Conservation (phyloP, 495 filamentous ascomycete species). For the Endocarpon pusillum region DNA sequence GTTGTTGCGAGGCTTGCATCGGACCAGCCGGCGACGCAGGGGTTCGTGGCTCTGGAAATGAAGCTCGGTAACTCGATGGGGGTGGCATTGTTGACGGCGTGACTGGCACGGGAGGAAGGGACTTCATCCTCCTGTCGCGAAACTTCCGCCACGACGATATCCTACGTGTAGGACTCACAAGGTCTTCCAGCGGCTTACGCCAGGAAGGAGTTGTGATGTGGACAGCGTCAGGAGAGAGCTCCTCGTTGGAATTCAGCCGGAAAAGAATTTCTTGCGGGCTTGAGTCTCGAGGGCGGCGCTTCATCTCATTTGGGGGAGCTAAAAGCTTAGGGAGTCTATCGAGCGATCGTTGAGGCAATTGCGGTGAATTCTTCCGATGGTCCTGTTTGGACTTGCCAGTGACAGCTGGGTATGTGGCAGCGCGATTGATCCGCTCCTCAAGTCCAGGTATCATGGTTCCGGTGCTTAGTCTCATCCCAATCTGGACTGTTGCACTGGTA, state of each 20-base stretch:
- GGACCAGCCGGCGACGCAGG: too few species aligned
- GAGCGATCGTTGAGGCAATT: not conserved
- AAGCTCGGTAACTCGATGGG: too few species aligned
- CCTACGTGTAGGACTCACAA: not conserved
- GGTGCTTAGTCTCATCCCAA: conserved; percentile 18
- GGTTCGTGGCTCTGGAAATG: too few species aligned
- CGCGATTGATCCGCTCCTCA: not conserved
- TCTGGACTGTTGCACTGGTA: conserved; percentile 22
- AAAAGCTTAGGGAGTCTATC: not conserved
- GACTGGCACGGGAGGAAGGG: not conserved
- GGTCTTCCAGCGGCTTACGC: not conserved
- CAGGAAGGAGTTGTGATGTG: not conserved
- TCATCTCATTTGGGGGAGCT: not conserved
- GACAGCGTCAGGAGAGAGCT: not conserved
- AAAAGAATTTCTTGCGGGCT: too few species aligned
- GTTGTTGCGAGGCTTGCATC: too few species aligned
- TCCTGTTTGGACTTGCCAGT: not conserved
- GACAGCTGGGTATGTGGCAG: not conserved
- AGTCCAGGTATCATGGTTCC: not conserved
- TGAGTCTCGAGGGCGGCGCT: not conserved
- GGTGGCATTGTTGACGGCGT: conserved; percentile 1
- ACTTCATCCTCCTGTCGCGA: not conserved
- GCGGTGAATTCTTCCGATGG: not conserved
- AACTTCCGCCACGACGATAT: not conserved
- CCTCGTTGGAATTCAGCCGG: too few species aligned